Percentiles rank a stretch among this genome's conserved stretches.
Evolutionary conservation across 1,284 basidiomycete genomes (phyloP).

Genomic region (Cryptococcus maquisensis): DNA sequence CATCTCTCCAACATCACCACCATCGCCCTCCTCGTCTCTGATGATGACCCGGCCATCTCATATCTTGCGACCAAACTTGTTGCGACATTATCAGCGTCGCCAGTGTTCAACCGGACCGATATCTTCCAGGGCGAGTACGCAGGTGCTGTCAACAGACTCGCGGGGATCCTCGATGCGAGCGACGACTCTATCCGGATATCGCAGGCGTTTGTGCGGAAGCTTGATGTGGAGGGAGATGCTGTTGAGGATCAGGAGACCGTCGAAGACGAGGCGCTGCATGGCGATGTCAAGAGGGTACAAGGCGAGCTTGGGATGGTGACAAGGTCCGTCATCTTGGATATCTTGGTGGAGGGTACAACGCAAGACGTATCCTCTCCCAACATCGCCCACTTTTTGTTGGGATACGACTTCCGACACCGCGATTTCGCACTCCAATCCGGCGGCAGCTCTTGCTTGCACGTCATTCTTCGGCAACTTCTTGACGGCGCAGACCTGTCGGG

Average conservation of each 20-base stretch:
- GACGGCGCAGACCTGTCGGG: constrained; percentile 60
- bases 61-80: constrained; percentile 78
- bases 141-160: constrained; percentile 57
- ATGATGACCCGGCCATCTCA: constrained; percentile 66
- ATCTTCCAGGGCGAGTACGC: constrained; percentile 58
- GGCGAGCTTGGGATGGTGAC: constrained; percentile 55
- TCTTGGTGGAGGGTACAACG: constrained; percentile 77
- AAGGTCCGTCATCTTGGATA: constrained; percentile 73
- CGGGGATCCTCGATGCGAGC: constrained; percentile 75
- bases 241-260: constrained; percentile 33
- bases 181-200: constrained; percentile 81
- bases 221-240: constrained; percentile 58
- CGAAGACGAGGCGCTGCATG: constrained; percentile 23
- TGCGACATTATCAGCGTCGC: constrained; percentile 57
- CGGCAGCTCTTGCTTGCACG: constrained; percentile 64
- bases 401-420: constrained; percentile 59
- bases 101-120: constrained; percentile 55
- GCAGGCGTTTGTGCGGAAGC: constrained; percentile 67
- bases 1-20: constrained; percentile 70
- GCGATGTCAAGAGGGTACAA: constrained; percentile 15
- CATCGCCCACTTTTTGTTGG: constrained; percentile 80
- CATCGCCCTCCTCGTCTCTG: constrained; percentile 76
- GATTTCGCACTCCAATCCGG: constrained; percentile 52
- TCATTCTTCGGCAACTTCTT: constrained; percentile 72
- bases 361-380: constrained; percentile 68